phyloP scores from a whole-genome alignment of 176 grass and related monocot genomes.

The Elymus sibiricus region DNA sequence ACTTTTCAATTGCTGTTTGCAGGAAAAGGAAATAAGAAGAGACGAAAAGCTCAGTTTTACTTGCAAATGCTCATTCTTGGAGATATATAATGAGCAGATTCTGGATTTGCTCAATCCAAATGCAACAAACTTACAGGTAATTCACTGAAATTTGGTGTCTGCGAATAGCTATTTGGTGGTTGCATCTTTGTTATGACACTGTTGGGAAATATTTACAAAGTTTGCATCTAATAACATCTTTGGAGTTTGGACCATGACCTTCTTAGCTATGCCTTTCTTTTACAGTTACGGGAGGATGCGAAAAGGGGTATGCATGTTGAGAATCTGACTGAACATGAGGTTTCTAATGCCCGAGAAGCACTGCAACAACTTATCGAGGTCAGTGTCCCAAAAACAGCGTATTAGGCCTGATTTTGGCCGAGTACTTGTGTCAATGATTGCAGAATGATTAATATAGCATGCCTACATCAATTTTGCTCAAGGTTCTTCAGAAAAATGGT shows the following conservation, averaged over 20 bases:
- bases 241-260: slow-evolving; percentile 6
- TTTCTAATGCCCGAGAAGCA: slow-evolving; percentile 87
- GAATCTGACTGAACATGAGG: slow-evolving; percentile 74
- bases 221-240: slow-evolving; percentile 1
- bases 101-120: slow-evolving; percentile 87
- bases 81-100: slow-evolving; percentile 98
- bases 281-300: slow-evolving; percentile 93
- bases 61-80: slow-evolving; percentile 95
- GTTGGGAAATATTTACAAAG: not conserved
- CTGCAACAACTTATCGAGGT: slow-evolving; percentile 86
- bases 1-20: slow-evolving; percentile 26
- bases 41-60: slow-evolving; percentile 90
- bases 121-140: slow-evolving; percentile 84
- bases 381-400: not conserved
- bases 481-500: not conserved
- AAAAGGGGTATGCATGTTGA: slow-evolving; percentile 96
- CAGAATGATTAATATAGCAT: not conserved
- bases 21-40: slow-evolving; percentile 86
- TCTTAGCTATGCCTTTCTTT: not conserved
- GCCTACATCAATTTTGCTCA: not conserved
- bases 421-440: not conserved
- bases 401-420: not conserved
- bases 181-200: not conserved
- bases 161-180: not conserved
- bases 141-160: not conserved